Evolutionary conservation across 129 eudicot species (phyloP), one percentile per base, ranked within the genome.

Genomic region (Flaveria sonorensis): DNA sequence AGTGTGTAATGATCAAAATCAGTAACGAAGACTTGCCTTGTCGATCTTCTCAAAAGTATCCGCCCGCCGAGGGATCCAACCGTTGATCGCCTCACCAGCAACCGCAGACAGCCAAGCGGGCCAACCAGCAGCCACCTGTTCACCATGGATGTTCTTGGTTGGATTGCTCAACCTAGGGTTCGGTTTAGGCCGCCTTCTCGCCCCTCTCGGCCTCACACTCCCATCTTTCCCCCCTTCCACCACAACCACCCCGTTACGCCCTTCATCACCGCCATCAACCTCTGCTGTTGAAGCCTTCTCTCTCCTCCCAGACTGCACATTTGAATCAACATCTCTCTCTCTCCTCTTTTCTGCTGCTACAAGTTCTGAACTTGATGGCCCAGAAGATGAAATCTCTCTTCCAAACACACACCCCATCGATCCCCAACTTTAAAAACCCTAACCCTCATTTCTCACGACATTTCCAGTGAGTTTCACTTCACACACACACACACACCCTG

Each of bases 91-190:
- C 67, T 93, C 97, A 6, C 88, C 96, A 7, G 91, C 96, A 69
- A 88, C 92, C 43, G 91, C 92, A 6, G 97, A 83, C 0, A 93
- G 83, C 98, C 98, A 93, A 5, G 96, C 76, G 0, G 98, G 98
- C 98, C 98, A 93, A 16, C 97, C 98, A 13, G 96, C 98, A 51
- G 98, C 91, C 48, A 90, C 97, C 81, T 88, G 97, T 82, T 93
- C 98, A 43, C 93, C 98, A 65, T 80, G 88, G 20, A 77, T 72
- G 68, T 84, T 79, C 82, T 83, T 90, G 20, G 79, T 81, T 6
- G 83, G 85, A 82, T 83, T 90, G 62, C 96, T 83, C 70, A 76
- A 67, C 78, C 93, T 86, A 16, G 96, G 93, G 42, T 88, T 83
- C 0, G 88, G 81, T 77, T 81, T 88, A 3, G 79, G 69, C 15